Base-by-base conservation (phyloP, 805 yeast genomes). In the Metschnikowia henanensis region DNA sequence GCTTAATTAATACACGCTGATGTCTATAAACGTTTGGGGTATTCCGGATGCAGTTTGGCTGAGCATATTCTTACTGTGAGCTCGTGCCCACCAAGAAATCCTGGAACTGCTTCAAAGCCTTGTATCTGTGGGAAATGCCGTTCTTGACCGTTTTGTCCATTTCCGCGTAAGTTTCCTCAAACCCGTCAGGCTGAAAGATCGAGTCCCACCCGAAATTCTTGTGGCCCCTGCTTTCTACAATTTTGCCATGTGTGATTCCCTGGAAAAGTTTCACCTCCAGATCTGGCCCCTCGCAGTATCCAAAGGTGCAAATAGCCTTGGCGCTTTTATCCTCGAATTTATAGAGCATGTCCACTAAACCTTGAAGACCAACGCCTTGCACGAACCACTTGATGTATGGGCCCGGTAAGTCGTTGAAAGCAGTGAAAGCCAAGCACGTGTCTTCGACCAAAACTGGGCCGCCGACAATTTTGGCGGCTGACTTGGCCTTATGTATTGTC, bases 361-460 rank as follows among this genome's bases (percentile, higher is more conserved):
- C 92, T 12, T 78, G 79, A 26, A 87, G 74, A 0, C 97, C 97
- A 52, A 91, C 62, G 12, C 78, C 66, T 50, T 81, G 71, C 35
- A 88, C 76, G 65, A 94, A 94, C 99, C 99, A 92, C 65, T 92
- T 92, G 65, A 79, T 77, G 51, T 89, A 88, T 1, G 98, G 98
- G 19, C 99, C 99, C 3, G 99, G 99, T 38, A 94, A 75, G 49
- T 75, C 73, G 40, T 86, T 82, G 59, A 84, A 74, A 2, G 95
- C 96, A 38, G 77, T 77, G 64, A 86, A 94, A 4, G 85, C 87
- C 30, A 94, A 76, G 39, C 96, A 91, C 0, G 99, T 94, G 58
- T 94, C 99, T 61, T 94, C 99, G 3, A 91, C 97, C 45, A 94
- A 73, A 0, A 89, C 97, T 0, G 98, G 92, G 0, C 95, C 94